Base-by-base conservation (phyloP, 2,329 filamentous ascomycete genomes). In the Tolypocladium album region DNA sequence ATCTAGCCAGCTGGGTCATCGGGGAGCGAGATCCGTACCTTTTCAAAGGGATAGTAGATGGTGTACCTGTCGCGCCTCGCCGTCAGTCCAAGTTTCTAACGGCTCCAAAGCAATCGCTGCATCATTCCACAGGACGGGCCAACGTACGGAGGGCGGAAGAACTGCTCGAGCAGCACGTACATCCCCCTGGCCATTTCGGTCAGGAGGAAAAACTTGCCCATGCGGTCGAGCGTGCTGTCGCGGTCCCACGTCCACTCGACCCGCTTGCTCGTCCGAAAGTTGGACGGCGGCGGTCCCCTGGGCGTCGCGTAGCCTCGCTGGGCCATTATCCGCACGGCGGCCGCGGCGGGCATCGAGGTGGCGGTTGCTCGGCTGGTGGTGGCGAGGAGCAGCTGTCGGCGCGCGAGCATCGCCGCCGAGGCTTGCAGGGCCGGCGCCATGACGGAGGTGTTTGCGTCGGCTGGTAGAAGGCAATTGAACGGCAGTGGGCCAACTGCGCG, bases 31-130 rank as follows among this genome's bases (percentile, higher is more conserved):
- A 15, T 2, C 57, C 70, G 57, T 76, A 86, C 83, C 82, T 99
- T 99, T 76, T 99, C 94, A 77, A 97, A 99, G 52, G 94, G 94
- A 73, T 99, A 99, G 81, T 86, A 96, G 72, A 99, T 99, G 57
- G 94, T 99, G 78, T 97, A 97, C 69, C 92, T 96, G 61, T 36
- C 53, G 9, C 36, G n/a, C 27, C 24, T 13, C 31, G 8, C 20
- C 20, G 59, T 63, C 58, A 65, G 59, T 22, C 9, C 20, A 11
- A 15, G 1, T 15, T 17, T 4, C 31, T 17, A 47, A 8, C 12
- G n/a, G 22, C 43, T 4, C 43, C 43, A 47, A 47, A 12, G 43
- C 43, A n/a, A 24, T 4, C 24, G 11, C 27, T n/a, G 50, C 50
- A 3, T 13, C 50, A 8, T 15, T n/a, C 3, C 11, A 53, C 3